A percentile compares a stretch with the other conserved stretches of the same genome.
These are phyloP conservation scores for Raffaelea albimanens DNA, from an alignment of 2,329 filamentous ascomycete genomes.

Conservation along the genomic window DNA sequence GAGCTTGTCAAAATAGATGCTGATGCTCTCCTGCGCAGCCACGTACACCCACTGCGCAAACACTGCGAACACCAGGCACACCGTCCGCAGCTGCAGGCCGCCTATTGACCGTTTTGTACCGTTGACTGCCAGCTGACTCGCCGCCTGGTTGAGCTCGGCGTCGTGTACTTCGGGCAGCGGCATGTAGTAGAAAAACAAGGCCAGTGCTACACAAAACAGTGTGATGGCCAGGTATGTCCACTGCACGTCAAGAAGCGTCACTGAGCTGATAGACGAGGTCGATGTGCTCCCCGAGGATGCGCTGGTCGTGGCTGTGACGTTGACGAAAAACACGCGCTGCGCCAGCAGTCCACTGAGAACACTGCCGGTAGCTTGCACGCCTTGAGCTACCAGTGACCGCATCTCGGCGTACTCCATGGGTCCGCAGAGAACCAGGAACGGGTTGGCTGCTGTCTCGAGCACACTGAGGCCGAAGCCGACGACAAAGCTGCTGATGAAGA, in stretches of 20 bases:
- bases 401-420: slow-evolving; percentile 64
- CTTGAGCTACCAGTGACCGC: slow-evolving; percentile 66
- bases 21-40: slow-evolving; percentile 59
- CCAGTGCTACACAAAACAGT: slow-evolving; percentile 61
- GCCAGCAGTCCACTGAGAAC: slow-evolving; percentile 65
- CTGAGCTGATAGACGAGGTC: slow-evolving; percentile 18
- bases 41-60: slow-evolving; percentile 72
- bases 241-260: slow-evolving; percentile 63
- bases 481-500: slow-evolving; percentile 64
- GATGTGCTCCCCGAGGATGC: too few relatives aligned
- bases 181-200: slow-evolving; percentile 60
- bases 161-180: slow-evolving; percentile 54
- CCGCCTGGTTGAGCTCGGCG: slow-evolving; percentile 40
- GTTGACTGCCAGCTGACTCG: slow-evolving; percentile 38
- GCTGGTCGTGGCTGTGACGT: slow-evolving; percentile 29
- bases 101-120: slow-evolving; percentile 36
- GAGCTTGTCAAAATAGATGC: slow-evolving; percentile 49
- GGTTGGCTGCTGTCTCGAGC: slow-evolving; percentile 73
- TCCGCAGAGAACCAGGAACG: slow-evolving; percentile 63
- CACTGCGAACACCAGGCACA: slow-evolving; percentile 59
- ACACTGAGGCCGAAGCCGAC: slow-evolving; percentile 69
- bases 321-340: slow-evolving; percentile 62
- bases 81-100: slow-evolving; percentile 44
- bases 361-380: slow-evolving; percentile 64
- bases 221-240: slow-evolving; percentile 82